Conservation (phyloP, 2,329 filamentous ascomycete genomes). For the Exophiala phaeomuriformis region DNA sequence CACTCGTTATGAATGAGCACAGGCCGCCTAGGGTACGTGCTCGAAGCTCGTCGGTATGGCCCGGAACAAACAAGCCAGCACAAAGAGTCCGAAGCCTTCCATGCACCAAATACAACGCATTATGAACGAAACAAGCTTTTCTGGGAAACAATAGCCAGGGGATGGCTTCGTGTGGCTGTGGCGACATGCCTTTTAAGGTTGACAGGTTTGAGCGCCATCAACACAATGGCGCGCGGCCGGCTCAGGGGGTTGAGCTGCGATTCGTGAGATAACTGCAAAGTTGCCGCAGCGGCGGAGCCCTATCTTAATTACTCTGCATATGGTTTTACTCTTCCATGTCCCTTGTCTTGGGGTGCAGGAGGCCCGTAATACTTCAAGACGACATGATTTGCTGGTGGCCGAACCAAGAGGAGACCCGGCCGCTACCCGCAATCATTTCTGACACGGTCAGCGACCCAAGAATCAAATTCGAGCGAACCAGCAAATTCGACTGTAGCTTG, state of each 20-base stretch:
- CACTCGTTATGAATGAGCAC: too few relatives aligned
- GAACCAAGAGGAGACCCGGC: slow-evolving; percentile 5
- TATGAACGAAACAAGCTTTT: slow-evolving; percentile 4
- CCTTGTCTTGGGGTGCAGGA: background rate
- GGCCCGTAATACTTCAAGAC: background rate
- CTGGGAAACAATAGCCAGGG: slow-evolving; percentile 13
- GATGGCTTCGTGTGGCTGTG: slow-evolving; percentile 17
- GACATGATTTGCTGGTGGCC: background rate
- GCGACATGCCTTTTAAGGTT: slow-evolving; percentile 22
- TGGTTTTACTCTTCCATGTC: background rate
- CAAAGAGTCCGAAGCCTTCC: background rate
- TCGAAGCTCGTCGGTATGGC: background rate
- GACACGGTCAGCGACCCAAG: slow-evolving; percentile 4
- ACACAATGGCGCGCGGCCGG: background rate
- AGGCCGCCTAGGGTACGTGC: too few relatives aligned
- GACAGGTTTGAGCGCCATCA: slow-evolving; percentile 1
- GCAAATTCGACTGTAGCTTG: background rate
- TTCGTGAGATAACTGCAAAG: background rate
- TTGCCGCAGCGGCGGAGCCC: background rate
- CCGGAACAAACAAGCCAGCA: background rate
- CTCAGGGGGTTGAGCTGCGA: background rate
- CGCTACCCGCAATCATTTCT: slow-evolving; percentile 4
- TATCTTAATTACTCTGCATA: too few relatives aligned
- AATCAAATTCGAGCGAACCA: slow-evolving; percentile 8
- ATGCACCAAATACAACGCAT: background rate